Base-by-base conservation (phyloP, 108 stramenopile species). In the Pseudonitzschia multiseries region DNA sequence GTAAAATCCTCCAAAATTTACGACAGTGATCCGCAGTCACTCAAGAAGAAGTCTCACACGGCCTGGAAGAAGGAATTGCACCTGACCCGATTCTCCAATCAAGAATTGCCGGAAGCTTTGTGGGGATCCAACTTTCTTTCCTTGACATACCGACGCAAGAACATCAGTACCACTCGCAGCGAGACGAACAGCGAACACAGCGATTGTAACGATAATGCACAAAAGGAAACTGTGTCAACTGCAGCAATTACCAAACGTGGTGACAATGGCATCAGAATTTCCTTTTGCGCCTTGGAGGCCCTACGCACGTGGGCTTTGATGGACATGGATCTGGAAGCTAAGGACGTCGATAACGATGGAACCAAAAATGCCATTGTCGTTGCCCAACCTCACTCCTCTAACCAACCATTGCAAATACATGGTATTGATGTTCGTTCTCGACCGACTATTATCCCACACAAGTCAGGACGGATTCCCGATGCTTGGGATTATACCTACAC, bases 21-120 rank as follows among this genome's bases (percentile, higher is more conserved):
- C 29, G 57, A 59, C 57, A 59, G 57, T 27, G 57, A 59, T 59
- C 57, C 57, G 57, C 57, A 59, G 9, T 59, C 57, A 8, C 29
- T 59, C 28, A 59, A 59, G 29, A 26, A 21, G 26, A 22, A 14
- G 17, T 59, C 57, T 12, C 57, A 59, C 27, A 31, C 15, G 21
- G 57, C 57, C 29, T 59, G 57, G 57, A 59, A 59, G 26, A 59
- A 59, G 21, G 57, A 59, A 27, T 24, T 59, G 10, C 21, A 26
- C 15, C 21, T 59, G 26, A 59, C 57, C 2, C 21, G 57, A 14
- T 59, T 59, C 14, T 21, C 57, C 29, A 59, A 59, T 27, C 57
- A 59, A 27, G 57, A 59, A 27, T 14, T 59, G 8, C 57, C 57
- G 24, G 57, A 59, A 59, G 57, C 57, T 8, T 26, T 59, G 15